Conservation (phyloP, 2,329 filamentous ascomycete genomes). For the Atkinsonella hypoxylon region DNA sequence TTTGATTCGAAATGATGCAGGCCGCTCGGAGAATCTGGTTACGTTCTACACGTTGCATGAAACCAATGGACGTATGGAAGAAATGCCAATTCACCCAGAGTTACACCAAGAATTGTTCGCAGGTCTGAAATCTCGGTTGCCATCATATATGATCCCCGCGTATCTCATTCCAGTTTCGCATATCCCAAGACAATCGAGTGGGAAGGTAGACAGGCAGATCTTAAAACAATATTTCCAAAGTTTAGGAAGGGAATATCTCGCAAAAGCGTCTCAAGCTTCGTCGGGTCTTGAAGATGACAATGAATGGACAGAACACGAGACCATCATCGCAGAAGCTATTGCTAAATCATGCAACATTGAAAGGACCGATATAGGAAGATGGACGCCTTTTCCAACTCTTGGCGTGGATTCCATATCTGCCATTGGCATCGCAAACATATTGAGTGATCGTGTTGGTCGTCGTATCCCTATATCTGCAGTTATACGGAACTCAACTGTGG, state of each 20-base stretch:
- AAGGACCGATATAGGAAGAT: constrained; percentile 37
- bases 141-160: constrained; percentile 69
- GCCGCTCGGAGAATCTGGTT: constrained; percentile 42
- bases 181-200: constrained; percentile 61
- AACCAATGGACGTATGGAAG: constrained; percentile 17
- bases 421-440: constrained; percentile 51
- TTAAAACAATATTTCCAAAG: constrained; percentile 36
- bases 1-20: constrained; percentile 32
- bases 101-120: constrained; percentile 38
- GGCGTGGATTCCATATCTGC: constrained; percentile 78
- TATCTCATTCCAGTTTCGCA: constrained; percentile 56
- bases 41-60: constrained; percentile 52
- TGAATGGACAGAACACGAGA: constrained; percentile 45
- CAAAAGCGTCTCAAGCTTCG: constrained; percentile 16
- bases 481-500: constrained; percentile 55
- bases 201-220: constrained; percentile 55
- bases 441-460: constrained; percentile 34
- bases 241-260: constrained; percentile 34
- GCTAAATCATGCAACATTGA: constrained; percentile 35
- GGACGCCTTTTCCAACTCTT: constrained; percentile 64
- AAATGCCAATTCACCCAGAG: constrained; percentile 24
- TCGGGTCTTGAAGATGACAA: constrained; percentile 19
- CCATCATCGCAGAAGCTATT: constrained; percentile 41
- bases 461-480: constrained; percentile 56
- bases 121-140: constrained; percentile 42